phyloP scores from a whole-genome alignment of 495 filamentous ascomycete species.

The Hyaloscypha bicolor region DNA sequence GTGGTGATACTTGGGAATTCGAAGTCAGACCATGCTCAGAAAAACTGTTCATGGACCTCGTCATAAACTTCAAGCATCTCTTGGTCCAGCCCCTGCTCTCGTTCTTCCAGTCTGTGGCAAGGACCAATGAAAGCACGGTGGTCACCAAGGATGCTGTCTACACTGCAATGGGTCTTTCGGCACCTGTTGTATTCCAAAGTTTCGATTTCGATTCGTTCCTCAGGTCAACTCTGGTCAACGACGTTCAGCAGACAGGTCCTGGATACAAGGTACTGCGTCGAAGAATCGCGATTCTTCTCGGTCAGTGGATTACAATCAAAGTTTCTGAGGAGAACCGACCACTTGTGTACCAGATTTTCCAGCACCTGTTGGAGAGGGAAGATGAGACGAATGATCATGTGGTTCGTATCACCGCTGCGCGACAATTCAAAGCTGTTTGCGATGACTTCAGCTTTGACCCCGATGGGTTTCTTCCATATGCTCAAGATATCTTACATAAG shows the following conservation, averaged over 20 bases:
- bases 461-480: constrained; percentile 72
- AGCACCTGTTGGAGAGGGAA: constrained; percentile 76
- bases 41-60: constrained; percentile 88
- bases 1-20: constrained; percentile 82
- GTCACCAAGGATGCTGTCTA: constrained; percentile 92
- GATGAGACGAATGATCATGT: constrained; percentile 87
- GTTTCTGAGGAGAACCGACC: constrained; percentile 61
- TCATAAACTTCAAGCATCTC: constrained; percentile 81
- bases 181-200: constrained; percentile 64
- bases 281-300: constrained; percentile 82
- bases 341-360: constrained; percentile 86
- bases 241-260: constrained; percentile 74
- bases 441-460: constrained; percentile 80
- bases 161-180: constrained; percentile 84
- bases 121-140: constrained; percentile 63
- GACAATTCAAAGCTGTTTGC: constrained; percentile 76
- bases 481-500: constrained; percentile 63
- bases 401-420: constrained; percentile 86
- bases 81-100: constrained; percentile 73
- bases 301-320: constrained; percentile 85
- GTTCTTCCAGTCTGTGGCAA: constrained; percentile 75
- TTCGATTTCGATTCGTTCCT: constrained; percentile 86
- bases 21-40: constrained; percentile 88
- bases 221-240: constrained; percentile 69
- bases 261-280: constrained; percentile 87